Evolutionary conservation across 139 green algal species (phyloP), one percentile per base, ranked within the genome.

Genomic region (Coccomyxa sp.): DNA sequence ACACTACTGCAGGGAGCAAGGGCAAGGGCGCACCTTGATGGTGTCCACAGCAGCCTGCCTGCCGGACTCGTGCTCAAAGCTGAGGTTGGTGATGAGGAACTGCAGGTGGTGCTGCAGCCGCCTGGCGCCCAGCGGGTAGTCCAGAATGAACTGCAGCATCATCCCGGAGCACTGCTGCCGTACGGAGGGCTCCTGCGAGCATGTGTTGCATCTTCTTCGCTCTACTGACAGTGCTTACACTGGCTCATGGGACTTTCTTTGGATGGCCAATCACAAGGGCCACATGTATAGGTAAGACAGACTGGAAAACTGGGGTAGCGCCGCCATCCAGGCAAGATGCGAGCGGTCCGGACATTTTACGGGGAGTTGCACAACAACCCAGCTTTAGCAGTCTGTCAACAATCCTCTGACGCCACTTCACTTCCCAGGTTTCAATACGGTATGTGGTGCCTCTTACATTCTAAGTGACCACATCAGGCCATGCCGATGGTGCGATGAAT

Each of bases 71-170:
- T 97, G 89, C 87, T 96, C 88, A 77, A 95, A 97, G 6, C 39
- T 68, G 29, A 94, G 81, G 75, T 97, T 97, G 55, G 84, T 74
- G 0, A 95, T 68, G 39, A 97, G 79, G 76, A 94, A 94, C 24
- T 90, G 64, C 4, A 97, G 55, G 87, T 97, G 93, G n/a, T 82
- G 68, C 72, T 86, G 44, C 68, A 97, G 88, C 7, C 93, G 87
- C 70, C 75, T 84, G 40, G 78, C 77, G 31, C 92, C 90, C 74
- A 98, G 81, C 1, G 95, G 95, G 78, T 95, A 98, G 86, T 98
- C 93, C 40, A 98, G 88, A 82, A 98, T 88, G 85, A 98, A 98
- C 81, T 93, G 85, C 27, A 98, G 90, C 70, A 98, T 87, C 36
- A 81, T 82, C 18, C 87, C 81, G 7, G 87, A 83, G 75, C 87